Evolutionary conservation across 352 stramenopile species (phyloP).

Genomic region (Globisporangium polare): DNA sequence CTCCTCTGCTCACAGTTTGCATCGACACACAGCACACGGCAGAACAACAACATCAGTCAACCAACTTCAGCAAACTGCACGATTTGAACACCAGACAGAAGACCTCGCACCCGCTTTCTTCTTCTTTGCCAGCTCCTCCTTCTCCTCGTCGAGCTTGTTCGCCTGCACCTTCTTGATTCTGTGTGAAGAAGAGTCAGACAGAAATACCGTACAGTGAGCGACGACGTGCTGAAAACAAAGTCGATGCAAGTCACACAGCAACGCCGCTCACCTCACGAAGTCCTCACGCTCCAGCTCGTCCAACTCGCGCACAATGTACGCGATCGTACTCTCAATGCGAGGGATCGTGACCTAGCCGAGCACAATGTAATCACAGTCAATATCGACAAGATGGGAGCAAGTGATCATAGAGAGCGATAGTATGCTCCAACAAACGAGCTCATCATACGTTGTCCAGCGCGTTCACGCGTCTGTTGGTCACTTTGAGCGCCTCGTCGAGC

Average conservation of each 20-base stretch:
- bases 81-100: not conserved
- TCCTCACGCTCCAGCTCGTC: slow-evolving; percentile 99
- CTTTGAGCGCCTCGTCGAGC: slow-evolving; percentile 97
- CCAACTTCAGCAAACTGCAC: not conserved
- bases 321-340: slow-evolving; percentile 95
- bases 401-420: not conserved
- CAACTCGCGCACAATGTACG: slow-evolving; percentile 97
- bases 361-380: not conserved
- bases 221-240: not conserved
- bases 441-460: slow-evolving; percentile 94
- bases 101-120: slow-evolving; percentile 37
- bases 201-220: not conserved
- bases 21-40: not conserved
- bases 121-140: slow-evolving; percentile 52
- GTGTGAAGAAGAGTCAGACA: slow-evolving; percentile 3
- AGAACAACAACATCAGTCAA: not conserved
- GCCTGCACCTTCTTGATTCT: slow-evolving; percentile 98
- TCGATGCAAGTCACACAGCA: not conserved
- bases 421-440: not conserved
- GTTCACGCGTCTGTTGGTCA: slow-evolving; percentile 99
- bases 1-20: slow-evolving; percentile 2
- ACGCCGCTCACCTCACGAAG: slow-evolving; percentile 65
- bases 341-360: slow-evolving; percentile 94
- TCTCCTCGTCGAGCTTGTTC: slow-evolving; percentile 94
- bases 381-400: not conserved